A percentile compares a stretch with the other conserved stretches of the same genome.
Evolutionary conservation across 192 early-diverging fungal genomes (phyloP).

Genomic region (Radiomyces spectabilis): DNA sequence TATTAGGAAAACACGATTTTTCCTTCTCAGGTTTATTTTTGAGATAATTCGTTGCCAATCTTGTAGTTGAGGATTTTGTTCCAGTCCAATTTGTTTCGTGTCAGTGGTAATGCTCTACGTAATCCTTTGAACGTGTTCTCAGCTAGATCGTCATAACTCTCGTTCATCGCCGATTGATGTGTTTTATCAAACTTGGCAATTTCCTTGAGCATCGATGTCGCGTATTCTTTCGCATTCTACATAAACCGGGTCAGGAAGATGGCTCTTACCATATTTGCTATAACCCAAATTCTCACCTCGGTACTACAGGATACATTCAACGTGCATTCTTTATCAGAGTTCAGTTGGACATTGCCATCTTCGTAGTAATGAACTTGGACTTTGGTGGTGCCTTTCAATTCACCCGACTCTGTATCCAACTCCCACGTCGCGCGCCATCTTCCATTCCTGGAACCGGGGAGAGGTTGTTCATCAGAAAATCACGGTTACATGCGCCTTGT

Average conservation of each 20-base stretch:
- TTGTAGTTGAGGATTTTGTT: conserved; percentile 69
- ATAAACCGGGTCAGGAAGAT: neutral
- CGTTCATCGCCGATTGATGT: conserved; percentile 81
- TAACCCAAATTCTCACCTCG: conserved; percentile 1
- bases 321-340: conserved; percentile 68
- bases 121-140: conserved; percentile 89
- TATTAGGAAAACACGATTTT: too few relatives aligned
- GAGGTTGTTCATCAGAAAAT: too few relatives aligned
- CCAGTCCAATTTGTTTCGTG: conserved; percentile 92
- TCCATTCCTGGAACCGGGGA: too few relatives aligned
- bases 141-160: conserved; percentile 69
- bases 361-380: conserved; percentile 97
- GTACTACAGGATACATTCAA: conserved; percentile 26
- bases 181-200: conserved; percentile 70
- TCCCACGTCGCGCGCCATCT: conserved; percentile 87
- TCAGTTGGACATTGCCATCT: conserved; percentile 97
- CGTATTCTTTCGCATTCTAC: conserved; percentile 25
- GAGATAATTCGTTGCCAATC: conserved; percentile 31
- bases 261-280: neutral
- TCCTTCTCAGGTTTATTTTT: too few relatives aligned
- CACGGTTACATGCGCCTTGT: conserved; percentile 1
- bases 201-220: conserved; percentile 48
- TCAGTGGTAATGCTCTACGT: conserved; percentile 85
- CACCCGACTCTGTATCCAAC: conserved; percentile 42
- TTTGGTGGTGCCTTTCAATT: conserved; percentile 64